These are phyloP conservation scores for Calcarisporium arbuscula DNA, from an alignment of 2,329 filamentous ascomycete genomes.

Conservation along the genomic window DNA sequence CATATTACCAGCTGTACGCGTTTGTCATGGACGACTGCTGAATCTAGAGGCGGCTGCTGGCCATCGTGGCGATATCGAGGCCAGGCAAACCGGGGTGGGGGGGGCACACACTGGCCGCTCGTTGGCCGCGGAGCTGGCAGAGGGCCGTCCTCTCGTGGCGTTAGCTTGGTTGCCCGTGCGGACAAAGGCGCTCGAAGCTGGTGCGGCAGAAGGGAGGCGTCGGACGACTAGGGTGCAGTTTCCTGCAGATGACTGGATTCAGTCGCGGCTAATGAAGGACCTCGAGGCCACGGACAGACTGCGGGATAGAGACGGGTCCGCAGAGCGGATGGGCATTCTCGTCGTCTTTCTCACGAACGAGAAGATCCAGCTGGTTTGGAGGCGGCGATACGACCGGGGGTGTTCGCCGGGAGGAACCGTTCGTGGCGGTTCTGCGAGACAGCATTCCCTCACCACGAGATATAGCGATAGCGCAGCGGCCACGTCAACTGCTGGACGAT, in stretches of 20 bases:
- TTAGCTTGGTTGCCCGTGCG: conserved; percentile 39
- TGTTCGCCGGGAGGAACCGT: no score
- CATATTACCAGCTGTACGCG: conserved; percentile 40
- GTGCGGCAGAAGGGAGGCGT: conserved; percentile 38
- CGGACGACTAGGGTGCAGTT: conserved; percentile 40
- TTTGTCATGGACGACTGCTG: conserved; percentile 41
- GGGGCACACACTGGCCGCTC: conserved; percentile 26
- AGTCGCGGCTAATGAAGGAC: conserved; percentile 32
- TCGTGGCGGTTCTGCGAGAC: no score
- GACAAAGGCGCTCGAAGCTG: conserved; percentile 37
- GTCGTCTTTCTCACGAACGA: no score
- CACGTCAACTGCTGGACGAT: conserved; percentile 11
- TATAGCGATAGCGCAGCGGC: no score
- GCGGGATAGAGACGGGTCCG: no score
- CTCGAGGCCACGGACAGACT: no score
- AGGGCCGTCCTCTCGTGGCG: conserved; percentile 30
- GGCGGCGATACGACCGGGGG: no score
- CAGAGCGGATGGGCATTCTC: no score
- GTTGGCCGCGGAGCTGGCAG: conserved; percentile 32
- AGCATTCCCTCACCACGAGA: no score
- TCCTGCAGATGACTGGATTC: conserved; percentile 41
- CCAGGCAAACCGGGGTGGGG: conserved; percentile 13
- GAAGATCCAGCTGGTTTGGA: no score
- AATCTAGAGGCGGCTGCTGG: conserved; percentile 37
- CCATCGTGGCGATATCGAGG: conserved; percentile 39